These are phyloP conservation scores for Paramecium octaurelia DNA, from an alignment of 73 alveolate genomes.

Conservation along the genomic window DNA sequence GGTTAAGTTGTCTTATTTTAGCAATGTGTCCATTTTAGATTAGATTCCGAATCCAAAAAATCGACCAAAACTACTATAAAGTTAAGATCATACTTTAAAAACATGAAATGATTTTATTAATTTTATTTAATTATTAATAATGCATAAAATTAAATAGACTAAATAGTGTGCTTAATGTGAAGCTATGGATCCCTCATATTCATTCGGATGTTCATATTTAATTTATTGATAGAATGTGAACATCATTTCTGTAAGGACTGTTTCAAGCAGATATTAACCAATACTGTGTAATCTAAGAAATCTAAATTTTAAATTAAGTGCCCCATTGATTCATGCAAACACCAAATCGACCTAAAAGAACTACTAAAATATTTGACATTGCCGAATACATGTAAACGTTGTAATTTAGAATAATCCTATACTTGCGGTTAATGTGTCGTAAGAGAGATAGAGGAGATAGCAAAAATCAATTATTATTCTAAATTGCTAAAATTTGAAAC, in stretches of 20 bases:
- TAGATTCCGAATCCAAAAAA: neutral
- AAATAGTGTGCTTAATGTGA: constrained; percentile 26
- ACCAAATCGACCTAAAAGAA: neutral
- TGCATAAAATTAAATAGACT: constrained; percentile 11
- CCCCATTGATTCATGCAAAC: neutral
- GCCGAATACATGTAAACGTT: neutral
- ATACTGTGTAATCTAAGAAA: neutral
- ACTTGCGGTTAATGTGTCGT: constrained; percentile 7
- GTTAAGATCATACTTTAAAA: neutral
- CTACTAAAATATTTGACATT: neutral
- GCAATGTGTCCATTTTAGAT: neutral
- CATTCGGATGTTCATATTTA: neutral
- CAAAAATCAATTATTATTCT: constrained; percentile 28
- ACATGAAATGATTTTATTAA: neutral
- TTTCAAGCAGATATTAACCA: neutral
- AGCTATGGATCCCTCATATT: neutral
- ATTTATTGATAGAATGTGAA: neutral
- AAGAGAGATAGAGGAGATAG: constrained; percentile 24
- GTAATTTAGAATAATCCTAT: neutral
- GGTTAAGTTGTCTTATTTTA: neutral
- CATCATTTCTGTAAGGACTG: neutral
- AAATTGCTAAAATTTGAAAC: neutral
- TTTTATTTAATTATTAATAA: constrained; percentile 3
- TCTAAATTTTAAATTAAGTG: neutral
- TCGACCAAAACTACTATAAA: neutral